phyloP scores from a whole-genome alignment of 2,329 filamentous ascomycete species.

The Chaetomiaceae sp. region DNA sequence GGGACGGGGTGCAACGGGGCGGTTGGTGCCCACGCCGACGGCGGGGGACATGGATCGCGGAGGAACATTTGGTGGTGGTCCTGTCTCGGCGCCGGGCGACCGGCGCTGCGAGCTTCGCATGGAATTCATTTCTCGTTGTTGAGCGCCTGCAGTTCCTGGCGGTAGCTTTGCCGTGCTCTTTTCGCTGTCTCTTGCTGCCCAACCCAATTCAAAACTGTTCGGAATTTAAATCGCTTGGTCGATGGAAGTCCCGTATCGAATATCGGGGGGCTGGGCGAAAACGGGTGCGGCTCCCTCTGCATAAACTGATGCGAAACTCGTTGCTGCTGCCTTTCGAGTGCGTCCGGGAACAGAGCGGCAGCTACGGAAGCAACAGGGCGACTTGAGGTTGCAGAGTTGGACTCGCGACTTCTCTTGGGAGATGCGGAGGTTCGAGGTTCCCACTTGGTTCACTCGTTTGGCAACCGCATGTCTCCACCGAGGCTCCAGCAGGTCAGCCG shows the following conservation, averaged over 20 bases:
- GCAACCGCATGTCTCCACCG: constrained; percentile 16
- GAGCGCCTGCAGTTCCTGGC: neutral
- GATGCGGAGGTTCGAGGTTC: constrained; percentile 5
- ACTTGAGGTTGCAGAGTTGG: neutral
- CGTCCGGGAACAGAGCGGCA: neutral
- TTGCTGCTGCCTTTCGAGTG: constrained; percentile 1
- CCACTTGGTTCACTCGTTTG: constrained; percentile 3
- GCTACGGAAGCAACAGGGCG: neutral
- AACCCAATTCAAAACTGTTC: neutral
- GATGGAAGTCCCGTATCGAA: neutral
- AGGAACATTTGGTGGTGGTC: constrained; percentile 52
- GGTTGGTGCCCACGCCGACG: constrained; percentile 39
- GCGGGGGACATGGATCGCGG: constrained; percentile 58
- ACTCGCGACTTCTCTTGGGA: neutral
- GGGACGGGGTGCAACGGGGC: constrained; percentile 49
- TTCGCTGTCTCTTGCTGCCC: constrained; percentile 11
- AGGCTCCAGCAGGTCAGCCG: constrained; percentile 7
- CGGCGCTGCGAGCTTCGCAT: constrained; percentile 48
- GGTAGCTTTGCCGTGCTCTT: neutral
- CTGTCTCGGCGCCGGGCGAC: constrained; percentile 59
- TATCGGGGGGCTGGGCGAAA: constrained; percentile 6
- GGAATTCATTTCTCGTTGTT: constrained; percentile 27
- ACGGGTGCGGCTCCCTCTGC: neutral
- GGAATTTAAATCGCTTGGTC: neutral
- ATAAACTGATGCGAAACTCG: neutral